Percentiles rank a stretch among this genome's conserved stretches.
Evolutionary conservation across 2,329 filamentous ascomycete genomes (phyloP).

Genomic region (Beauveria bassiana): DNA sequence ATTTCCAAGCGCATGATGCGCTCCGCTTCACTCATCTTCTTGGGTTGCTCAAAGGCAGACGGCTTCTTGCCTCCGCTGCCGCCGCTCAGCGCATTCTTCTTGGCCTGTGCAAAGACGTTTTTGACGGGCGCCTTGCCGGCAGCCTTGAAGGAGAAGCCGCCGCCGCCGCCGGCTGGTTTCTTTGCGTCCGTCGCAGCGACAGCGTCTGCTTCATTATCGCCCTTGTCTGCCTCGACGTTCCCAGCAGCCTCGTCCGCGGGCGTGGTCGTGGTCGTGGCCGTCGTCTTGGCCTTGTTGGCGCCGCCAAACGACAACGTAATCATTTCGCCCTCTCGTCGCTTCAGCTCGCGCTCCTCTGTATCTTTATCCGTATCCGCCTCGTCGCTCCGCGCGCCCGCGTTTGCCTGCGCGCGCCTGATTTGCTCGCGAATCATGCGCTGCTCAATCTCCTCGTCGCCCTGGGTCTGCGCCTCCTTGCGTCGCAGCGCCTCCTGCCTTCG

Average conservation of each 20-base stretch:
- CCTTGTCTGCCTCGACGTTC: constrained; percentile 14
- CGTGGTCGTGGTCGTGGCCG: constrained; percentile 6
- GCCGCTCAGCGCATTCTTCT: constrained; percentile 60
- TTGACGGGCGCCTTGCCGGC: constrained; percentile 58
- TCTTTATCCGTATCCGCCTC: constrained; percentile 32
- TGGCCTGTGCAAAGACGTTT: constrained; percentile 63
- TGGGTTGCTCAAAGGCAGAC: constrained; percentile 51
- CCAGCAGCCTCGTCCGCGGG: constrained; percentile 16
- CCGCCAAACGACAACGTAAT: constrained; percentile 63
- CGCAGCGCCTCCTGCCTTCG: constrained; percentile 71
- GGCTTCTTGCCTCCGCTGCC: constrained; percentile 55
- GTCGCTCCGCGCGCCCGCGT: constrained; percentile 28
- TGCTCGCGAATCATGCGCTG: constrained; percentile 76
- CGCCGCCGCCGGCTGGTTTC: constrained; percentile 23
- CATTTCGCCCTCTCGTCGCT: constrained; percentile 65
- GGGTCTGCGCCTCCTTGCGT: constrained; percentile 79
- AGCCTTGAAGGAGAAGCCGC: constrained; percentile 57
- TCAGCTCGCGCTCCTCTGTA: constrained; percentile 38
- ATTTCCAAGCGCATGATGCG: constrained; percentile 83
- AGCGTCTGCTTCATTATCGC: constrained; percentile 12
- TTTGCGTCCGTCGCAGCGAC: constrained; percentile 3
- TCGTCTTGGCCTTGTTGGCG: constrained; percentile 25
- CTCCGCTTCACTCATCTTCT: constrained; percentile 83
- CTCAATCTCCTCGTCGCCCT: constrained; percentile 84
- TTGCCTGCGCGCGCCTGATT: constrained; percentile 64